A percentile compares a stretch with the other conserved stretches of the same genome.
These are phyloP conservation scores for Adenanthera pavonina DNA, from an alignment of 306 rosid genomes.

Conservation along the genomic window DNA sequence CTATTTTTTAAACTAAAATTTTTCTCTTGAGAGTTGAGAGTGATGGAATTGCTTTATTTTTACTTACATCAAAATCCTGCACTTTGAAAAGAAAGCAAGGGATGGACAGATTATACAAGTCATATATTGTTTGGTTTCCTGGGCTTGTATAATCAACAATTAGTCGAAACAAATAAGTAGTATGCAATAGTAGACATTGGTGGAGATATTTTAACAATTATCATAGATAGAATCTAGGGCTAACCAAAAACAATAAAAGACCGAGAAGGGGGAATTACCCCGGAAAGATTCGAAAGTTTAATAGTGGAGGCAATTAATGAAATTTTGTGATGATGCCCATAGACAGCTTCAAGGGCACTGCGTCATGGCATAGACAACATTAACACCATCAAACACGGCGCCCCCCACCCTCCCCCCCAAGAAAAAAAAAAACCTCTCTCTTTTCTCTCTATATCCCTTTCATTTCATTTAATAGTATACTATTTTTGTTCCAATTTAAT, in stretches of 20 bases:
- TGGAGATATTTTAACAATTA: slow-evolving; percentile 40
- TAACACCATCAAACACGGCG: no score
- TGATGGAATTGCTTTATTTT: slow-evolving; percentile 10
- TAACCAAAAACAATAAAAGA: slow-evolving; percentile 28
- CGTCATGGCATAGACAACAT: slow-evolving; percentile 39
- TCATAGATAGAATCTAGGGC: slow-evolving; percentile 40
- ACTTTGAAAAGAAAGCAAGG: slow-evolving; percentile 2
- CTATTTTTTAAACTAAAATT: not conserved
- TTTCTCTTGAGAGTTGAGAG: not conserved
- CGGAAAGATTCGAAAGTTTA: no score
- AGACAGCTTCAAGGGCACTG: slow-evolving; percentile 45
- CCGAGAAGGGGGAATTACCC: not conserved
- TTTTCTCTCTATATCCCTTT: no score
- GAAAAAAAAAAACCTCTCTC: no score
- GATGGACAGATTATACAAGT: not conserved
- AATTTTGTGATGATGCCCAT: slow-evolving; percentile 51
- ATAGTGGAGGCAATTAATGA: no score
- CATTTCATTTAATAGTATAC: no score
- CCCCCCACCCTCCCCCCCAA: no score
- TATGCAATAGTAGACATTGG: slow-evolving; percentile 16
- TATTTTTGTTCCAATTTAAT: no score
- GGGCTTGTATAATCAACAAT: not conserved
- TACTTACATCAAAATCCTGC: slow-evolving; percentile 1
- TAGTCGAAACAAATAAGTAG: not conserved
- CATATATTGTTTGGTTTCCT: not conserved